Evolutionary conservation across 2,329 filamentous ascomycete species (phyloP).

Genomic region (Cryphonectria carpinicola): DNA sequence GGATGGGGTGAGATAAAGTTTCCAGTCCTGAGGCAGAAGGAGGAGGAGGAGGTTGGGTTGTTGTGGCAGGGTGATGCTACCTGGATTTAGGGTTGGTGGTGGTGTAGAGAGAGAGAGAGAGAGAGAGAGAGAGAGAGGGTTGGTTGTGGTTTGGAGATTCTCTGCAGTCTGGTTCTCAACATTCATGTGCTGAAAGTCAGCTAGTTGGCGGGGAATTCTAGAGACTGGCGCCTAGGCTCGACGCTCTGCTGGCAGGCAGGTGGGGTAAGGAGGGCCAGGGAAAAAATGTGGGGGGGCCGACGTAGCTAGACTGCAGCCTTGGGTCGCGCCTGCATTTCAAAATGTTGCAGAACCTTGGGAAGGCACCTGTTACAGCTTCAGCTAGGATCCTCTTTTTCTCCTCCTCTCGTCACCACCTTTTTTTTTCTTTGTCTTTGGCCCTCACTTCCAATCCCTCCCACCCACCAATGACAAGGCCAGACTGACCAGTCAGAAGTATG

Average conservation of each 20-base stretch:
- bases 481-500: background rate
- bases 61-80: background rate
- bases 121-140: background rate
- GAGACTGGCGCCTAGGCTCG: background rate
- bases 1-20: background rate
- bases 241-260: slow-evolving; percentile 17
- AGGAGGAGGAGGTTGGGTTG: background rate
- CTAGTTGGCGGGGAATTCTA: slow-evolving; percentile 2
- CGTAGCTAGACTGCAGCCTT: slow-evolving; percentile 21
- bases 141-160: slow-evolving; percentile 6
- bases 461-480: background rate
- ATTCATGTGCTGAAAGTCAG: background rate
- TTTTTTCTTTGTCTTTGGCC: background rate
- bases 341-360: background rate
- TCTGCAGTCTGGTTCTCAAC: background rate
- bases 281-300: slow-evolving; percentile 2
- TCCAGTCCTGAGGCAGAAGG: background rate
- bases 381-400: background rate
- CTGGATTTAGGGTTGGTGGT: background rate
- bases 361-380: background rate
- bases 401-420: background rate
- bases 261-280: background rate
- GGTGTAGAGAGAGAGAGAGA: background rate
- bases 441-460: background rate
- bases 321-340: background rate